phyloP scores from a whole-genome alignment of 208 protist species.

The Trypanosomatidae sp. region DNA sequence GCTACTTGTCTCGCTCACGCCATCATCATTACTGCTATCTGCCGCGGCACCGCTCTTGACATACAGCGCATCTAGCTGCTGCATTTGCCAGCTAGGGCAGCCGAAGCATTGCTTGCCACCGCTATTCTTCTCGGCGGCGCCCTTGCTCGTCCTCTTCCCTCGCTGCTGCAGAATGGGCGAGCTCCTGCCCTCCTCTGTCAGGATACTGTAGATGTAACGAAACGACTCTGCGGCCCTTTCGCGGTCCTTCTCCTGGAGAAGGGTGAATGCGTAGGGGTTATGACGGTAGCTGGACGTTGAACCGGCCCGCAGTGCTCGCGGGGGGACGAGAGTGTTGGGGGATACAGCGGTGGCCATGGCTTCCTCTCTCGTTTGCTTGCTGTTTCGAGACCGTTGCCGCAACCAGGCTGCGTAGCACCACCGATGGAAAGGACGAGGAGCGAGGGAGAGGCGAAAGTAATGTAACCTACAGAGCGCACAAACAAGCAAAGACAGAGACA shows the following conservation, averaged over 20 bases:
- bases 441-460: background rate
- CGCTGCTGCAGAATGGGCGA: background rate
- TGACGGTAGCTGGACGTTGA: conserved; percentile 33
- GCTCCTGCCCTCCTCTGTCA: conserved; percentile 3
- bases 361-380: background rate
- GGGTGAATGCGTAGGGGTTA: conserved; percentile 44
- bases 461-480: background rate
- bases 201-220: conserved; percentile 16
- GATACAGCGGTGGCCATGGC: conserved; percentile 5
- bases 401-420: background rate
- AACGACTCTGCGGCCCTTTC: conserved; percentile 21
- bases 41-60: conserved; percentile 3
- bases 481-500: background rate
- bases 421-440: background rate
- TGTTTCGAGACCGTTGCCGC: background rate
- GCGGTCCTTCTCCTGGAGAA: conserved; percentile 28
- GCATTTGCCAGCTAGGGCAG: conserved; percentile 3
- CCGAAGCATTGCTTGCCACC: conserved; percentile 9
- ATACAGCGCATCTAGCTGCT: background rate
- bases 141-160: conserved; percentile 3
- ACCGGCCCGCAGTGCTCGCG: background rate
- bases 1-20: conserved; percentile 48
- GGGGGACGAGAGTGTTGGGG: background rate
- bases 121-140: background rate
- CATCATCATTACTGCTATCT: conserved; percentile 39